These are phyloP conservation scores for Vachellia collinsii DNA, from an alignment of 306 rosid genomes.

Conservation along the genomic window DNA sequence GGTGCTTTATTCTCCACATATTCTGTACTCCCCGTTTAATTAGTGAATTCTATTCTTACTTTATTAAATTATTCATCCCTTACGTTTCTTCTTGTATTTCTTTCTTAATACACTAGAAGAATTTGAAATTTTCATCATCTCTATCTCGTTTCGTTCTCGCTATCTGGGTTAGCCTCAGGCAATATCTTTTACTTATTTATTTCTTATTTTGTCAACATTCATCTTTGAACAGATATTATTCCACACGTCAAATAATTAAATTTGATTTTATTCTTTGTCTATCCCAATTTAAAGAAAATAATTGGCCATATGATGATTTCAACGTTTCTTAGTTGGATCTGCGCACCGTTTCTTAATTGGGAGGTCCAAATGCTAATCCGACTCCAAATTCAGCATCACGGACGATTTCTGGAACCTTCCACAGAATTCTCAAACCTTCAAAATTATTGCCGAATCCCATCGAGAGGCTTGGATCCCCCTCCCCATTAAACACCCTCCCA, in stretches of 20 bases:
- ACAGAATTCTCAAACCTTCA: slow-evolving; percentile 36
- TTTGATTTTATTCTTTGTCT: background rate
- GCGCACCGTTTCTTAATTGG: background rate
- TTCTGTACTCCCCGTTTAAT: background rate
- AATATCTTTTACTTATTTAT: too few relatives aligned
- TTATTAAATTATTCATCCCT: too few relatives aligned
- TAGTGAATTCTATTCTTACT: background rate
- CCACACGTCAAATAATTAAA: background rate
- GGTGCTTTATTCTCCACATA: background rate
- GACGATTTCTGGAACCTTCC: slow-evolving; percentile 53
- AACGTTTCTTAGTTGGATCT: background rate
- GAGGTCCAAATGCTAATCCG: background rate
- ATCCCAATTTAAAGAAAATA: background rate
- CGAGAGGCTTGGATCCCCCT: slow-evolving; percentile 1
- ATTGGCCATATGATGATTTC: too few relatives aligned
- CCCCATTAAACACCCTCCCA: background rate
- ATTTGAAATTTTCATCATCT: too few relatives aligned
- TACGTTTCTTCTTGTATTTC: background rate
- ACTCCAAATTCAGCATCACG: background rate
- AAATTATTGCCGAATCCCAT: background rate
- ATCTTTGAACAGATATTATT: too few relatives aligned
- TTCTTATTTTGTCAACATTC: too few relatives aligned
- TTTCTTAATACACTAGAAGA: too few relatives aligned
- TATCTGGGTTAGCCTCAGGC: background rate
- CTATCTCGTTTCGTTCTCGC: too few relatives aligned